These are phyloP conservation scores for Suillus bovinus DNA, from an alignment of 768 basidiomycete genomes.

Conservation along the genomic window DNA sequence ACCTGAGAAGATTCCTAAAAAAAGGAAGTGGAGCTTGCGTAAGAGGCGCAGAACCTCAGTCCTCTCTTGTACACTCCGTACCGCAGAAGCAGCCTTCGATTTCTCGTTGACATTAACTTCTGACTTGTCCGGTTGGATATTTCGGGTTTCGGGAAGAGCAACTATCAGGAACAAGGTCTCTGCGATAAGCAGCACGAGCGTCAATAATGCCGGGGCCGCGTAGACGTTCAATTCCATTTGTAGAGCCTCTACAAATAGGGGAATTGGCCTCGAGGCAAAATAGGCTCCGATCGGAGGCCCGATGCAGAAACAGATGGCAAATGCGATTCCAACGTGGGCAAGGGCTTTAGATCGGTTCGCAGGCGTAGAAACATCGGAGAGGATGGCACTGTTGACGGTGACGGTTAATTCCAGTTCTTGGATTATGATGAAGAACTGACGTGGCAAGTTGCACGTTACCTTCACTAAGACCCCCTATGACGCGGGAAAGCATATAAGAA, in stretches of 20 bases:
- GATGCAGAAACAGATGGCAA: slow-evolving; percentile 91
- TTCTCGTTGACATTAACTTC: slow-evolving; percentile 18
- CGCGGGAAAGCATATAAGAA: slow-evolving; percentile 84
- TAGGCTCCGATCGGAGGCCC: slow-evolving; percentile 96
- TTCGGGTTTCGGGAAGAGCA: slow-evolving; percentile 85
- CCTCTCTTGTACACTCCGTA: slow-evolving; percentile 44
- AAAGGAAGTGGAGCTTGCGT: slow-evolving; percentile 76
- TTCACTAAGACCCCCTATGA: slow-evolving; percentile 93
- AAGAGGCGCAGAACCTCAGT: slow-evolving; percentile 58
- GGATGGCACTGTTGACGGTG: slow-evolving; percentile 66
- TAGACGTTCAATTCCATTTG: slow-evolving; percentile 83
- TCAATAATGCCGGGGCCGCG: slow-evolving; percentile 84
- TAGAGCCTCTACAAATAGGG: slow-evolving; percentile 52
- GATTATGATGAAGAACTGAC: slow-evolving; percentile 46
- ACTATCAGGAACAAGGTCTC: slow-evolving; percentile 81
- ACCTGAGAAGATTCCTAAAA: slow-evolving; percentile 90
- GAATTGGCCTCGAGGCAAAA: slow-evolving; percentile 85
- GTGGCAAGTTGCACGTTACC: slow-evolving; percentile 97
- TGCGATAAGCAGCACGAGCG: slow-evolving; percentile 68
- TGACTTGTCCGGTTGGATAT: slow-evolving; percentile 31
- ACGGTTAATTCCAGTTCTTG: neutral
- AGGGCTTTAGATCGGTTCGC: slow-evolving; percentile 82
- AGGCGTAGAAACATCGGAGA: slow-evolving; percentile 86
- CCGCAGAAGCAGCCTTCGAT: slow-evolving; percentile 15
- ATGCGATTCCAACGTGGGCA: slow-evolving; percentile 93